A percentile compares a stretch with the other conserved stretches of the same genome.
Evolutionary conservation across 805 yeast genomes (phyloP).

Genomic region (Blastobotrys peoriensis): DNA sequence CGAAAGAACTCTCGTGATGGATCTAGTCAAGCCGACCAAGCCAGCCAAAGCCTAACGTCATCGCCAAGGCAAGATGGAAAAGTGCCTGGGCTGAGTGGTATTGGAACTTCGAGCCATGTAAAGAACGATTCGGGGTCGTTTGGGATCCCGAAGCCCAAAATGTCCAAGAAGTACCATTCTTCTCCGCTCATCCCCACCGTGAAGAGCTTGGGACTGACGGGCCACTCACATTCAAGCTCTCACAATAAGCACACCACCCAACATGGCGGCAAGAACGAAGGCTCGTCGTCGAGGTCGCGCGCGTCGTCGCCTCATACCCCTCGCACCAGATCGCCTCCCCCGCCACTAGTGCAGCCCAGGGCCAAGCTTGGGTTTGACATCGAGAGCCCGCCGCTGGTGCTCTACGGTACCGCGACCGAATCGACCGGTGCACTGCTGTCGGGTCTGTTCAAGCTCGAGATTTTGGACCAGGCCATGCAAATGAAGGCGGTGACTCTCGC

Average conservation of each 20-base stretch:
- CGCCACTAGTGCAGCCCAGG: constrained; percentile 11
- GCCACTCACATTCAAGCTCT: no score
- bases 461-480: constrained; percentile 37
- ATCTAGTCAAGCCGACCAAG: not conserved
- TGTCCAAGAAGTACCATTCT: constrained; percentile 2
- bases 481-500: constrained; percentile 56
- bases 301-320: not conserved
- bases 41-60: not conserved
- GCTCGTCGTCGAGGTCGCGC: not conserved
- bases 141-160: not conserved
- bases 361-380: constrained; percentile 42
- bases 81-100: not conserved
- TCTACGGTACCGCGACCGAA: constrained; percentile 73
- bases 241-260: no score
- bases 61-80: not conserved
- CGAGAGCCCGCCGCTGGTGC: constrained; percentile 86
- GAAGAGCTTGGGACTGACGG: not conserved
- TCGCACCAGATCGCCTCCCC: constrained; percentile 6
- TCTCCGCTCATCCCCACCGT: constrained; percentile 1
- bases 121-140: not conserved
- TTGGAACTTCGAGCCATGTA: not conserved
- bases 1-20: not conserved
- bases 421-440: constrained; percentile 81
- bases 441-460: constrained; percentile 64
- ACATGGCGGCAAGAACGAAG: not conserved